Evolutionary conservation across 2,329 filamentous ascomycete genomes (phyloP).

Genomic region (Thermomyces lanuginosus): DNA sequence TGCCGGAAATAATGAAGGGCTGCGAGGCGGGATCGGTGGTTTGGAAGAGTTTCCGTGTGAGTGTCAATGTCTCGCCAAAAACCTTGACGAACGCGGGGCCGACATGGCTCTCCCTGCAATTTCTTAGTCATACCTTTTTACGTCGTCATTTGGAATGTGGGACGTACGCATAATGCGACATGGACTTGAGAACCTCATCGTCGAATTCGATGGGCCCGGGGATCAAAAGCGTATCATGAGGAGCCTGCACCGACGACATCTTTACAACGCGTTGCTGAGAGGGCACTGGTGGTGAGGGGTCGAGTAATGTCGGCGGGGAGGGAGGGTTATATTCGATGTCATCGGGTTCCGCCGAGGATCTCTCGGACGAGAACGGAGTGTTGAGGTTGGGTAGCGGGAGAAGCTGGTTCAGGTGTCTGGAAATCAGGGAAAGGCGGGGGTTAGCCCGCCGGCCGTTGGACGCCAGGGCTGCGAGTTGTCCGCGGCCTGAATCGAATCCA

Average conservation of each 20-base stretch:
- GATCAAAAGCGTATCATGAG: conserved; percentile 68
- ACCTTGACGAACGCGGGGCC: conserved; percentile 72
- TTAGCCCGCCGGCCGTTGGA: conserved; percentile 21
- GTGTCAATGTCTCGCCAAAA: conserved; percentile 77
- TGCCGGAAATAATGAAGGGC: conserved; percentile 85
- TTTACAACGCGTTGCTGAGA: conserved; percentile 13
- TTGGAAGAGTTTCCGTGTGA: conserved; percentile 89
- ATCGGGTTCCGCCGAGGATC: conserved; percentile 35
- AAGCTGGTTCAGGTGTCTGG: conserved; percentile 42
- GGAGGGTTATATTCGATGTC: conserved; percentile 36
- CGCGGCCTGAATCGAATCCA: too few relatives aligned
- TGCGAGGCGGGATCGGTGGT: conserved; percentile 67
- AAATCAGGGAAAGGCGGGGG: conserved; percentile 42
- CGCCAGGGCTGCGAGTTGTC: conserved; percentile 8
- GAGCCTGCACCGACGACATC: conserved; percentile 43
- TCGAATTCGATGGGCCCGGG: conserved; percentile 97
- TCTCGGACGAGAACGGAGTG: conserved; percentile 47
- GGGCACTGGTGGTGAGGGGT: conserved; percentile 11
- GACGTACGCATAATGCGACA: conserved; percentile 63
- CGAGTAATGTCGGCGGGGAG: conserved; percentile 9
- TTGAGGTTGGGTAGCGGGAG: conserved; percentile 41
- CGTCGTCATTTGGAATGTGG: conserved; percentile 1
- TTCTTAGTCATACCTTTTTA: conserved; percentile 3
- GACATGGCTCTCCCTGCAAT: conserved; percentile 74
- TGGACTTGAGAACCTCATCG: conserved; percentile 85